These are phyloP conservation scores for Primulina eburnea DNA, from an alignment of 257 asterid species.

Conservation along the genomic window DNA sequence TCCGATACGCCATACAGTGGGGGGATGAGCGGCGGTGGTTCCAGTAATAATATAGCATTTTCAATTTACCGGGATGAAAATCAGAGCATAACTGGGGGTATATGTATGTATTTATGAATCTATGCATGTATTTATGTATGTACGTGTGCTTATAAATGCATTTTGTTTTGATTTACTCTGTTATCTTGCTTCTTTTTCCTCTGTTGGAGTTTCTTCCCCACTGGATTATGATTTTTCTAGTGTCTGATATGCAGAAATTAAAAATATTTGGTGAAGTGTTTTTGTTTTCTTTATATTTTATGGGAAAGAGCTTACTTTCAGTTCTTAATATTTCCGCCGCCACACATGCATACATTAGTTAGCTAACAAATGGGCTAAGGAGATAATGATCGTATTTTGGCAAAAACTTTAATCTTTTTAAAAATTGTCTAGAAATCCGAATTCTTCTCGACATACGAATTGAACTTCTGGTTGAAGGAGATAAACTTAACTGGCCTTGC, in stretches of 20 bases:
- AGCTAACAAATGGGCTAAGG: background rate
- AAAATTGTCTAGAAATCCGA: background rate
- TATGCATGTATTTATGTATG: too few species aligned
- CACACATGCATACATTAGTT: background rate
- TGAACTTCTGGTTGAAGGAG: background rate
- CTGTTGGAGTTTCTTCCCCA: background rate
- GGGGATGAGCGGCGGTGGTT: background rate
- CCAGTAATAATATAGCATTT: constrained; percentile 33
- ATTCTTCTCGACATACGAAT: background rate
- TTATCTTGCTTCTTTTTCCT: background rate
- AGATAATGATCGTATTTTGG: background rate
- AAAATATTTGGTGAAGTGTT: background rate
- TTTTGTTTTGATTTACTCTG: background rate
- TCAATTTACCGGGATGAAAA: constrained; percentile 36
- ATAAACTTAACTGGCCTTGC: constrained; percentile 11
- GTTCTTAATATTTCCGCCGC: background rate
- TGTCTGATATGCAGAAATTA: background rate
- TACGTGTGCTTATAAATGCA: background rate
- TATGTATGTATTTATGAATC: background rate
- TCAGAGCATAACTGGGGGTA: constrained; percentile 32
- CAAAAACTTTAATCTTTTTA: background rate
- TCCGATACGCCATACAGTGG: background rate
- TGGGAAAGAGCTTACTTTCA: background rate
- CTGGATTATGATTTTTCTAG: background rate
- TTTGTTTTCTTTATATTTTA: too few species aligned